These are phyloP conservation scores for Plantago major DNA, from an alignment of 257 asterid genomes.

Conservation along the genomic window DNA sequence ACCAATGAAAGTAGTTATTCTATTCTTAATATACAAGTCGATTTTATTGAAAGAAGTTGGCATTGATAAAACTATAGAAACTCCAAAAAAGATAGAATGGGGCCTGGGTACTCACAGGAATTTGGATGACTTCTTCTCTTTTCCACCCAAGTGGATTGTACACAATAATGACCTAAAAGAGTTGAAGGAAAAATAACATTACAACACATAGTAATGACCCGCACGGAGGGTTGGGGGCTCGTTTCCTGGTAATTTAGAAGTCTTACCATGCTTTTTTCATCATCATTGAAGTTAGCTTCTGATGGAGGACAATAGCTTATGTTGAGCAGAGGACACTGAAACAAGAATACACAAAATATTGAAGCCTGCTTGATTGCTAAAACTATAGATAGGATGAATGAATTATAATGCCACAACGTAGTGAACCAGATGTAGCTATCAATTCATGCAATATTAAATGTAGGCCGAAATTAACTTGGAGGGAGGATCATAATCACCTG, in stretches of 20 bases:
- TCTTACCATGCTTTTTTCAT: constrained; percentile 54
- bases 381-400: constrained; percentile 11
- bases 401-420: constrained; percentile 7
- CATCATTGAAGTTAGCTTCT: constrained; percentile 46
- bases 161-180: constrained; percentile 53
- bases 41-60: constrained; percentile 2
- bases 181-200: constrained; percentile 5
- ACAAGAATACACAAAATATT: constrained; percentile 24
- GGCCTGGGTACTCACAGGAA: constrained; percentile 59
- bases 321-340: constrained; percentile 75
- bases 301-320: constrained; percentile 72
- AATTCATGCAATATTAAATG: background rate
- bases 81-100: constrained; percentile 10
- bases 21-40: background rate
- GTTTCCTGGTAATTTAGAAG: background rate
- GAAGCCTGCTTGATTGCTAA: constrained; percentile 2
- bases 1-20: no score
- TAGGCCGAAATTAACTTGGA: constrained; percentile 10
- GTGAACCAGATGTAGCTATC: background rate
- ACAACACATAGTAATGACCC: constrained; percentile 12
- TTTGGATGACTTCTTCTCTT: constrained; percentile 61
- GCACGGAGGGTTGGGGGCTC: no score
- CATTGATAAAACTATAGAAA: background rate
- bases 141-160: constrained; percentile 81
- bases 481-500: constrained; percentile 45